phyloP scores from a whole-genome alignment of 192 early-diverging fungal species.

The Umbelopsis ramanniana region DNA sequence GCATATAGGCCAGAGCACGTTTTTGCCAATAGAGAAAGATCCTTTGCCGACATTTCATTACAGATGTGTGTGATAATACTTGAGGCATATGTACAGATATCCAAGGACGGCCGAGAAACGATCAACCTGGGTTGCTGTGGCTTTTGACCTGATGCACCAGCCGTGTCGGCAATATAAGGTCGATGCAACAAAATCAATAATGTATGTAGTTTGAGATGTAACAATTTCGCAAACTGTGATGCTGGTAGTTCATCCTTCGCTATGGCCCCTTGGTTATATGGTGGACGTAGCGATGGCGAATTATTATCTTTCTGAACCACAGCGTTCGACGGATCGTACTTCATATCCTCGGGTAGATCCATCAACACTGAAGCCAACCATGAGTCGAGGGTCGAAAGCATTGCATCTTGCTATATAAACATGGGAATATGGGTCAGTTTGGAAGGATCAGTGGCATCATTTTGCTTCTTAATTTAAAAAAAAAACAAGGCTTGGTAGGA shows the following conservation, averaged over 20 bases:
- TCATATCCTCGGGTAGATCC: constrained; percentile 21
- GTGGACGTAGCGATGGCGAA: constrained; percentile 10
- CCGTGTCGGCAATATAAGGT: constrained; percentile 52
- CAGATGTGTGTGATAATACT: constrained; percentile 49
- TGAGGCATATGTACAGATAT: constrained; percentile 53
- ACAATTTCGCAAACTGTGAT: constrained; percentile 21
- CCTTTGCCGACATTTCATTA: constrained; percentile 14
- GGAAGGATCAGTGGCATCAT: too few relatives aligned
- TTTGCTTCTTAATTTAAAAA: too few relatives aligned
- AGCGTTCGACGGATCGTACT: constrained; percentile 11
- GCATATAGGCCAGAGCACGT: constrained; percentile 1
- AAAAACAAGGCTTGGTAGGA: too few relatives aligned
- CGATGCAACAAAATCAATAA: constrained; percentile 51
- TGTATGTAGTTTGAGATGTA: constrained; percentile 47
- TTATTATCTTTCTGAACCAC: constrained; percentile 12
- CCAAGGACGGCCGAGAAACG: constrained; percentile 29
- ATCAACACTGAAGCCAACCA: constrained; percentile 25
- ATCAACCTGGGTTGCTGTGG: background rate
- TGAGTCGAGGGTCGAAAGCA: constrained; percentile 31
- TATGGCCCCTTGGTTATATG: constrained; percentile 8
- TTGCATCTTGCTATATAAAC: constrained; percentile 23
- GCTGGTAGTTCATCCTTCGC: constrained; percentile 17
- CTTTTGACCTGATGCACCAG: constrained; percentile 31
- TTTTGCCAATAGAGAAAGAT: background rate
- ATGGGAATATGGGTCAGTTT: background rate